Conservation (phyloP, 495 filamentous ascomycete species). For the Hypoxylon subgilvum region DNA sequence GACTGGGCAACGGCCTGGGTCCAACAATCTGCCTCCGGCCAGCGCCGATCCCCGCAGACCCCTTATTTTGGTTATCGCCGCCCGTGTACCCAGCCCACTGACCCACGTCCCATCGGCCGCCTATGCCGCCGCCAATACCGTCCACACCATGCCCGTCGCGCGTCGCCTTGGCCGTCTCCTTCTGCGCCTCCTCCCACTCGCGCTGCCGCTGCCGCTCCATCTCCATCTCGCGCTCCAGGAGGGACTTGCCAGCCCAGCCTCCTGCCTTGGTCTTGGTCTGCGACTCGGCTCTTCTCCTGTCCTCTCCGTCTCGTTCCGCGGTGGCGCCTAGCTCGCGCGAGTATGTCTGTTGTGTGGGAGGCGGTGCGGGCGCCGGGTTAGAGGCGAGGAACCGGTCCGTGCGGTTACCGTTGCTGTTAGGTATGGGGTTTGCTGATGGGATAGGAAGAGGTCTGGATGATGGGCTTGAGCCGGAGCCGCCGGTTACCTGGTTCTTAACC, state of each 20-base stretch:
- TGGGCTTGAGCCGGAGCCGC: constrained; percentile 26
- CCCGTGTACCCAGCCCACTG: constrained; percentile 85
- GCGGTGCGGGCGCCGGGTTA: constrained; percentile 46
- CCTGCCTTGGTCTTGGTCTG: constrained; percentile 74
- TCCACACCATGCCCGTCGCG: constrained; percentile 56
- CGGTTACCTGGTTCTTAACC: constrained; percentile 37
- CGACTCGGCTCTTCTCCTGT: constrained; percentile 66
- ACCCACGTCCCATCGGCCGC: constrained; percentile 80
- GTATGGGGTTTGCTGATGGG: constrained; percentile 36
- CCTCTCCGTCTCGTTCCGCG: constrained; percentile 71
- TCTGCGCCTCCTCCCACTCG: constrained; percentile 94
- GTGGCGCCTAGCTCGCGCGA: constrained; percentile 63
- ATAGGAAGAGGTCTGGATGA: constrained; percentile 43
- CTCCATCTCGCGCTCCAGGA: constrained; percentile 96
- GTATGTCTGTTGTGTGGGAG: constrained; percentile 54
- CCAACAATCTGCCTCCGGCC: constrained; percentile 80
- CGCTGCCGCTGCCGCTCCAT: constrained; percentile 87
- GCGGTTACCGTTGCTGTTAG: constrained; percentile 46
- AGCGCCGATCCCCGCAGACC: constrained; percentile 70
- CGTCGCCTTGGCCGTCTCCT: constrained; percentile 66
- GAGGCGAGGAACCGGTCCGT: constrained; percentile 53
- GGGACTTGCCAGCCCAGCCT: constrained; percentile 78
- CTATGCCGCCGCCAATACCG: constrained; percentile 61
- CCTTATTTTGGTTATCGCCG: constrained; percentile 82
- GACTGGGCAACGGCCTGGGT: constrained; percentile 68